Base-by-base conservation (phyloP, 345 rosid genomes). In the Salix dunnii region DNA sequence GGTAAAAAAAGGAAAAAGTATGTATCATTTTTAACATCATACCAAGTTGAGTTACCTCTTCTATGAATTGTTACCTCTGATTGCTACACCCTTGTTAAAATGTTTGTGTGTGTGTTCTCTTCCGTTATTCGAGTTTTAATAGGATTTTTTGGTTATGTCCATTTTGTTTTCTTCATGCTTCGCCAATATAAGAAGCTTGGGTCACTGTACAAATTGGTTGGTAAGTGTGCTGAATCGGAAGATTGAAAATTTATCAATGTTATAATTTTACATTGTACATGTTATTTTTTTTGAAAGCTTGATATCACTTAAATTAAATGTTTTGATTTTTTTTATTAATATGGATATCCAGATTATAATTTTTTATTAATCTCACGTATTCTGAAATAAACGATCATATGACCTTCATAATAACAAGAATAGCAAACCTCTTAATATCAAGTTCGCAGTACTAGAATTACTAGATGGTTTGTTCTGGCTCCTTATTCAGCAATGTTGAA, bases 1-100 rank as follows among this genome's bases (percentile, higher is more conserved):
- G 92, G 93, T 92, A 67, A 13, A 7, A 6, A 21, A 8, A 38
- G 10, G 1, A 38, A 38, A 38, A 8, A 38, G 11, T 33, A 33
- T 36, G 6, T 36, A 36, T 36, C 9, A 36, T 36, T 36, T 36
- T 36, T 36, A 36, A 20, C 60, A 21, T 7, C 7, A 20, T 9
- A 53, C 60, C 25, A 53, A 53, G 25, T 20, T 53, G 21, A 53
- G 60, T 53, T 21, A 53, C 25, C 25, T 7, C 21, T 21, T 53
- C 4, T 53, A 7, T 21, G 42, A 28, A 31, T 65, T 65, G 23
- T 65, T 31, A 21, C 12, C 25, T 21, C 21, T 53, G 61, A 53
- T 21, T 53, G 25, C 61, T 21, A 53, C 61, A 21, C 8, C 13
- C n/a, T 3, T n/a, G 27, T 9, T 9, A 55, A 55, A 7, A 2